Conservation (phyloP, 73 alveolate genomes). For the Paramecium pentaurelia region DNA sequence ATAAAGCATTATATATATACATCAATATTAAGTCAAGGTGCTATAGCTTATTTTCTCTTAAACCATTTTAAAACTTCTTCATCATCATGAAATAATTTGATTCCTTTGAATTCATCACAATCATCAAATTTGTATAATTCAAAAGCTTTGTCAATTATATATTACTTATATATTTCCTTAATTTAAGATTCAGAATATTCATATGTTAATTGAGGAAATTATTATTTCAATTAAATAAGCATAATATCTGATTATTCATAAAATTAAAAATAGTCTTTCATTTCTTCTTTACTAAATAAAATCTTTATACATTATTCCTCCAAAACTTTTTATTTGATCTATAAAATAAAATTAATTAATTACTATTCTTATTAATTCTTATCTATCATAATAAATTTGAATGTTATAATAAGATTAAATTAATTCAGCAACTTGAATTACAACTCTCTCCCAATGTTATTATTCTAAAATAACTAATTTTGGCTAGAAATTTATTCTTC, state of each 20-base stretch:
- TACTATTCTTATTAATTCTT: background rate
- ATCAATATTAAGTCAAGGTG: background rate
- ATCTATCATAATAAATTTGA: background rate
- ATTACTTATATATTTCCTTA: background rate
- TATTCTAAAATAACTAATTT: background rate
- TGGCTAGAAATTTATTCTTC: background rate
- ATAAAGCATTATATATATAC: background rate
- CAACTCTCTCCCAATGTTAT: background rate
- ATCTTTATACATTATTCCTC: constrained; percentile 14
- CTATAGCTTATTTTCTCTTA: background rate
- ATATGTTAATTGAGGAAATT: background rate
- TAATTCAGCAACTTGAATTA: background rate
- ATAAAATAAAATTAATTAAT: background rate
- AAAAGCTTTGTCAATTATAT: background rate
- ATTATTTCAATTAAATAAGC: background rate
- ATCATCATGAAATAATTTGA: constrained; percentile 27
- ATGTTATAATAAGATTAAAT: background rate
- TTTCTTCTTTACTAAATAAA: constrained; percentile 19
- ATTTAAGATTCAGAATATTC: background rate
- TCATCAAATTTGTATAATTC: background rate
- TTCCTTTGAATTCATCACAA: constrained; percentile 27
- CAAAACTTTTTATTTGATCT: background rate
- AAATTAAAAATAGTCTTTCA: background rate
- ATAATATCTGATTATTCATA: background rate
- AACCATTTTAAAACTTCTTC: constrained; percentile 12